Evolutionary conservation across 106 monocot genomes (phyloP).

Genomic region (Allium fistulosum): DNA sequence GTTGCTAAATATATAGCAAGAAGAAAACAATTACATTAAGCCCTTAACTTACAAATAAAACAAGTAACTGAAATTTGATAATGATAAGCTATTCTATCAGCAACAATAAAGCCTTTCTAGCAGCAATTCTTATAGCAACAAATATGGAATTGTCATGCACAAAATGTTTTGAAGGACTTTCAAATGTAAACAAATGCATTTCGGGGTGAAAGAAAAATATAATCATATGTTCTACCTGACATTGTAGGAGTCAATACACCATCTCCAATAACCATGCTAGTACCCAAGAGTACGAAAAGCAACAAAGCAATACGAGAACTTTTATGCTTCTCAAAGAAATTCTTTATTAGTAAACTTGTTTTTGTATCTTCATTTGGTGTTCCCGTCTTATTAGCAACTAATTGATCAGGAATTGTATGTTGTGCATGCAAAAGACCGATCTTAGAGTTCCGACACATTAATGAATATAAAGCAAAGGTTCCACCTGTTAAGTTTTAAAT

Average conservation of each 20-base stretch:
- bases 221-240: constrained; percentile 45
- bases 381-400: constrained; percentile 13
- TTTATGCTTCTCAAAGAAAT: constrained; percentile 57
- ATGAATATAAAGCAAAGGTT: constrained; percentile 82
- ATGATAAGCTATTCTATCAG: too few species aligned
- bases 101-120: too few species aligned
- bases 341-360: constrained; percentile 41
- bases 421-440: constrained; percentile 35
- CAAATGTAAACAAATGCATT: too few species aligned
- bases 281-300: constrained; percentile 62
- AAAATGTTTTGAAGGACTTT: too few species aligned
- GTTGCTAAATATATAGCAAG: too few species aligned
- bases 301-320: constrained; percentile 44
- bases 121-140: too few species aligned
- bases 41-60: too few species aligned
- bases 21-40: too few species aligned
- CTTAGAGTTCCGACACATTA: constrained; percentile 62
- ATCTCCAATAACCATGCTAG: constrained; percentile 78
- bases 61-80: too few species aligned
- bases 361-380: constrained; percentile 25
- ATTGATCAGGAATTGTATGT: constrained; percentile 14
- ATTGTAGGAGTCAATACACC: constrained; percentile 73
- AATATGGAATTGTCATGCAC: too few species aligned
- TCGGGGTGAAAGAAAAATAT: too few species aligned
- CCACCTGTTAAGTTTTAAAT: constrained; percentile 37